phyloP scores from a whole-genome alignment of 2,329 filamentous ascomycete species.

The Phialophora expanda region DNA sequence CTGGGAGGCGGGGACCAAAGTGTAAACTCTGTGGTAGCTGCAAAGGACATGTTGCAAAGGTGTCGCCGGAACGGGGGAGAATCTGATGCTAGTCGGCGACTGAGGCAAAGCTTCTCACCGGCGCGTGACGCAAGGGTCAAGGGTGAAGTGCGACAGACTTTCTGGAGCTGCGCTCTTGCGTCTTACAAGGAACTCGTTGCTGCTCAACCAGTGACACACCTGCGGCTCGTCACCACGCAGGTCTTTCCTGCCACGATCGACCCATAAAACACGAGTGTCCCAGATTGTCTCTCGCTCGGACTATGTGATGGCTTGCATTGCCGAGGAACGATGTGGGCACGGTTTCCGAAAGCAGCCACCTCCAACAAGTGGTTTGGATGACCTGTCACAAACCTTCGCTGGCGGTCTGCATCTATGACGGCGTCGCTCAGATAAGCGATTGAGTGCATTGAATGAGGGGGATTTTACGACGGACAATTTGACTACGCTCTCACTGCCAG shows the following conservation, averaged over 20 bases:
- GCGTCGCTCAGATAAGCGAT: neutral
- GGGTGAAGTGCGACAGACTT: neutral
- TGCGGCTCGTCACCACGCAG: neutral
- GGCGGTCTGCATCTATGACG: neutral
- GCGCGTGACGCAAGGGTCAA: neutral
- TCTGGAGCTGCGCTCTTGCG: neutral
- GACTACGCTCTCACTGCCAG: too few species aligned
- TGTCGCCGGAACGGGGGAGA: neutral
- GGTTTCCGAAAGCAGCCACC: neutral
- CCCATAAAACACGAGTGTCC: neutral
- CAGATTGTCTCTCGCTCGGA: neutral
- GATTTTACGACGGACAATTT: too few species aligned
- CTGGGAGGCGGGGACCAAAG: neutral
- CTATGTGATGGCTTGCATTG: neutral
- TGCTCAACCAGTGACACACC: neutral
- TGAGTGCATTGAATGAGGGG: neutral
- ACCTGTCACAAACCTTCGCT: neutral
- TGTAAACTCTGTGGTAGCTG: neutral
- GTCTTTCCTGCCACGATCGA: neutral
- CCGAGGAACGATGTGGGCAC: neutral
- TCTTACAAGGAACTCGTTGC: neutral
- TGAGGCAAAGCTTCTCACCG: neutral
- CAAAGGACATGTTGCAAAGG: neutral
- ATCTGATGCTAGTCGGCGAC: neutral
- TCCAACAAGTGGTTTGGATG: neutral